Base-by-base conservation (phyloP, 805 yeast species). In the Metschnikowia picachoensis region DNA sequence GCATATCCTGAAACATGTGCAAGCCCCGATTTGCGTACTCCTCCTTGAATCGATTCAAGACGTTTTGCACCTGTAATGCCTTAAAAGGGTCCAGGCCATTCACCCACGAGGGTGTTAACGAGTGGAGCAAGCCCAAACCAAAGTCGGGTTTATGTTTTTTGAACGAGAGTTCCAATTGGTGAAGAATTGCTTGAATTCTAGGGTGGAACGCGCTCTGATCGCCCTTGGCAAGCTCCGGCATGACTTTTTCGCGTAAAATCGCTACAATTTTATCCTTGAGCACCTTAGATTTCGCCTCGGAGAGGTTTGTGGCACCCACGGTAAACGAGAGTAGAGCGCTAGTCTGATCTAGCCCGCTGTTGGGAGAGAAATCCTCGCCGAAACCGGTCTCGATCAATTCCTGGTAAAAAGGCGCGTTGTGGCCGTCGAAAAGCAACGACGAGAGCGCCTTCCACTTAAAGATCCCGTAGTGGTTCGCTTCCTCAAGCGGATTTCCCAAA, bases 101-200 rank as follows among this genome's bases (percentile, higher is more conserved):
- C 42, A 86, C 83, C 87, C 97, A 90, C 9, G 88, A 82, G 8
- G 96, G 87, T n/a, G 87, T 77, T 8, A 94, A 52, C 1, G 88
- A 76, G 60, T 80, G 80, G 30, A 92, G 70, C 39, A 92, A 62
- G 32, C 82, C 82, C 71, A 94, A 69, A 10, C 99, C 99, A 69
- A 89, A 94, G 49, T 87, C 87, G 0, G 98, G 83, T 55, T 85
- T 90, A 52, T 90, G 95, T 55, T 89, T 91, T 56, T 88, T 88
- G 61, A 88, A 83, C 31, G 81, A 67, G 29, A 94, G 67, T 62
- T 94, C 99, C 31, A 90, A 67, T 62, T 91, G 98, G 64, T 90
- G 95, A 33, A 94, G 73, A 41, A 92, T 79, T 0, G 96, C 98
- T 45, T 86, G 83, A n/a, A 94, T 77, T 57, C 88, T 57, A 25